Evolutionary conservation across 1,284 basidiomycete species (phyloP), one percentile per base, ranked within the genome.

Genomic region (Xerocomus nothofagi): DNA sequence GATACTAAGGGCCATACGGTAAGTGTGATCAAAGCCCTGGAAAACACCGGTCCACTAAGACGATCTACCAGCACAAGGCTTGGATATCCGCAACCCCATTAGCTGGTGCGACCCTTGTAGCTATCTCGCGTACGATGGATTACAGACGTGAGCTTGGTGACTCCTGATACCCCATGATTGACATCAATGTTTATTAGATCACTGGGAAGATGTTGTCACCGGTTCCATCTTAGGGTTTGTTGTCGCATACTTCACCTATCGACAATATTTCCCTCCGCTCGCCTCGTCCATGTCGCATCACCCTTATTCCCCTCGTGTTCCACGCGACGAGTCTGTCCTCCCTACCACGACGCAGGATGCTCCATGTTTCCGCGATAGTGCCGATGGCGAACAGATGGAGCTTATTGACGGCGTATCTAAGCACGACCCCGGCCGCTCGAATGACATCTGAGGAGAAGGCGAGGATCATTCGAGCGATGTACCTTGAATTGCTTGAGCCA

Each of bases 91-190:
- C 93, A 2, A 71, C 81, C 0, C 95, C 94, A 0, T 78, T 96
- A 41, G 71, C 86, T 29, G 92, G 79, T 14, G 94, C 92, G 3
- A 76, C 86, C 1, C 77, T 97, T 34, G 91, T 98, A 23, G 94
- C 94, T 3, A 87, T 98, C 51, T 90, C 88, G n/a, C 82, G 92
- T 26, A 92, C 88, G 0, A 91, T 91, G 86, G 91, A 94, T 68
- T 88, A 90, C 60, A 80, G 91, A 50, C 91, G 90, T 90, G 64
- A 59, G 82, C 73, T 32, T 20, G 24, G 32, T 53, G 33, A 24
- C 23, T 18, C n/a, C 30, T 41, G 37, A 31, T 31, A 15, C 30
- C 12, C 12, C 42, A 15, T 31, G 21, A 39, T 41, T 41, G 23
- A 61, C 9, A 14, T 15, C 41, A 43, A 37, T 31, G 21, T 24